Evolutionary conservation across 208 protist species (phyloP).

Genomic region (Trypanosoma scelopori): DNA sequence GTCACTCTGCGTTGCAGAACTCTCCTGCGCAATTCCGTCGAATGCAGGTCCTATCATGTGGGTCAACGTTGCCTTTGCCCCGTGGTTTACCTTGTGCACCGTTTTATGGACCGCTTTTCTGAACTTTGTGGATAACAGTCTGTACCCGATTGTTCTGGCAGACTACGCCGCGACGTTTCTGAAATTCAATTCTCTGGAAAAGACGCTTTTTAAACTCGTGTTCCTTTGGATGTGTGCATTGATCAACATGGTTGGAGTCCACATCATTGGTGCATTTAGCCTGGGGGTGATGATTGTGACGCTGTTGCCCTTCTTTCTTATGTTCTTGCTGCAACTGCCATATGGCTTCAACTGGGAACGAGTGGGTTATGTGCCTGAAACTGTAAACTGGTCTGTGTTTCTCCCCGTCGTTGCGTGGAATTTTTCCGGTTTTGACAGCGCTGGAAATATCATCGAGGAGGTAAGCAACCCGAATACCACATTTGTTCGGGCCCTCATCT

Average conservation of each 20-base stretch:
- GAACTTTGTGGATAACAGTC: slow-evolving; percentile 89
- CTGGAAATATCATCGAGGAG: slow-evolving; percentile 90
- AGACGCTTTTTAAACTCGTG: slow-evolving; percentile 58
- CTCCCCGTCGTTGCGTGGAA: slow-evolving; percentile 89
- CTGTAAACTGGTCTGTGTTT: slow-evolving; percentile 84
- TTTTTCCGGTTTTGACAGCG: slow-evolving; percentile 90
- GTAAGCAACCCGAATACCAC: slow-evolving; percentile 82
- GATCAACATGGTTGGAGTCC: slow-evolving; percentile 81
- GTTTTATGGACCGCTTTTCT: slow-evolving; percentile 84
- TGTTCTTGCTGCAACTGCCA: slow-evolving; percentile 83
- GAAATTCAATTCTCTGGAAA: slow-evolving; percentile 46
- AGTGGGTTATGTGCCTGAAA: slow-evolving; percentile 61
- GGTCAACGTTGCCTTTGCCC: slow-evolving; percentile 86
- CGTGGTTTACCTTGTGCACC: slow-evolving; percentile 82
- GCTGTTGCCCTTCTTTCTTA: slow-evolving; percentile 85
- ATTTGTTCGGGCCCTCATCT: slow-evolving; percentile 78
- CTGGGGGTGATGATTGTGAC: slow-evolving; percentile 84
- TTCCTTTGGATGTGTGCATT: slow-evolving; percentile 69
- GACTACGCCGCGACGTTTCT: slow-evolving; percentile 83
- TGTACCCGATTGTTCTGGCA: slow-evolving; percentile 85
- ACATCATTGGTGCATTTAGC: slow-evolving; percentile 71
- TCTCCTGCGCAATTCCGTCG: slow-evolving; percentile 83
- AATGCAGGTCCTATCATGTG: slow-evolving; percentile 92
- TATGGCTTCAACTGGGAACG: slow-evolving; percentile 77
- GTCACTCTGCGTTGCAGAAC: slow-evolving; percentile 86